These are phyloP conservation scores for Prinsepia uniflora DNA, from an alignment of 306 rosid species.

Conservation along the genomic window DNA sequence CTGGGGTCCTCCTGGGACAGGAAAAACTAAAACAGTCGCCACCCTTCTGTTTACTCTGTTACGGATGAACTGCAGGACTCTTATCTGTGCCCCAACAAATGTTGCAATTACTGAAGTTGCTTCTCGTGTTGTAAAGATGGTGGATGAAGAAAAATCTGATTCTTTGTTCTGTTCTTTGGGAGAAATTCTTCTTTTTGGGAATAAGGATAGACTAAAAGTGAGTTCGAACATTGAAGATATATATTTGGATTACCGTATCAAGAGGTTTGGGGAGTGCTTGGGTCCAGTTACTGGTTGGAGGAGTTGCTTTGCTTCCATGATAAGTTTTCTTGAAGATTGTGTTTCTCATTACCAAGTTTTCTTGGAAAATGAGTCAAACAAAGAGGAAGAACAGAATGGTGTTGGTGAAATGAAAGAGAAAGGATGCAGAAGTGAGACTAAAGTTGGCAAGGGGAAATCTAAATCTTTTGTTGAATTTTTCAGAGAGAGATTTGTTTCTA, in stretches of 20 bases:
- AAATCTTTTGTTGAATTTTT: slow-evolving; percentile 51
- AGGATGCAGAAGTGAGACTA: slow-evolving; percentile 8
- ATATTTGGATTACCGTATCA: slow-evolving; percentile 50
- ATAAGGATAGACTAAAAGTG: no score
- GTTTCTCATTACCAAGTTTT: slow-evolving; percentile 39
- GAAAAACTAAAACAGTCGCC: slow-evolving; percentile 62
- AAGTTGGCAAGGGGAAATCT: slow-evolving; percentile 18
- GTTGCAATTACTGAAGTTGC: slow-evolving; percentile 67
- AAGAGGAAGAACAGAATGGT: slow-evolving; percentile 1
- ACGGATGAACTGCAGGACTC: slow-evolving; percentile 39
- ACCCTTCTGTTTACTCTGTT: slow-evolving; percentile 40
- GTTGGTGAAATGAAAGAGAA: background rate
- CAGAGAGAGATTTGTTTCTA: no score
- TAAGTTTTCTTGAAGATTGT: slow-evolving; percentile 47
- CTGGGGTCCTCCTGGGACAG: slow-evolving; percentile 86
- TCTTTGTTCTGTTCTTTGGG: slow-evolving; percentile 41
- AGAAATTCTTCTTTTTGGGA: slow-evolving; percentile 54
- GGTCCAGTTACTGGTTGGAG: slow-evolving; percentile 47
- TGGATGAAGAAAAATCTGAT: slow-evolving; percentile 29
- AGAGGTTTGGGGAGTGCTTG: slow-evolving; percentile 41
- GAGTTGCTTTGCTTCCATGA: slow-evolving; percentile 44
- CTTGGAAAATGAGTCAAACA: slow-evolving; percentile 32
- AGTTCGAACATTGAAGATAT: slow-evolving; percentile 47
- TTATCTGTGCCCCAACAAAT: slow-evolving; percentile 70
- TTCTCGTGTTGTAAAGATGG: slow-evolving; percentile 41